phyloP scores from a whole-genome alignment of 352 stramenopile species.

The Pythium aristosporum region DNA sequence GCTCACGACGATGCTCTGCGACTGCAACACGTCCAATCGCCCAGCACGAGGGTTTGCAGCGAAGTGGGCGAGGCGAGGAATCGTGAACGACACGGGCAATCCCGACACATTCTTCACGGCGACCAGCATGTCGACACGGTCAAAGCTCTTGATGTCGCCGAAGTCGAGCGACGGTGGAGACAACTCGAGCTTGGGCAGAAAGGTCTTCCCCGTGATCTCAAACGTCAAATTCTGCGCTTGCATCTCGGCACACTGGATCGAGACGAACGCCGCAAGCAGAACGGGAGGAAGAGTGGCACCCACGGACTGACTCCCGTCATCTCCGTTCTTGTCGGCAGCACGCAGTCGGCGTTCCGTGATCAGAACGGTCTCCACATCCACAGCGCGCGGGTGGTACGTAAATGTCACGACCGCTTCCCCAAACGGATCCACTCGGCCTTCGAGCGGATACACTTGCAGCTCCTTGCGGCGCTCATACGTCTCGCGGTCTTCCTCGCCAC shows the following conservation, averaged over 20 bases:
- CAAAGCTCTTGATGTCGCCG: constrained; percentile 76
- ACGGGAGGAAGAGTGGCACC: constrained; percentile 18
- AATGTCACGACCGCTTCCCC: constrained; percentile 43
- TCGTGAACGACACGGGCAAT: constrained; percentile 59
- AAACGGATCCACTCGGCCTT: constrained; percentile 70
- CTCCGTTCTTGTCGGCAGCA: constrained; percentile 1
- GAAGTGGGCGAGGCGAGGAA: constrained; percentile 82
- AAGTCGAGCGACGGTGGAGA: constrained; percentile 67
- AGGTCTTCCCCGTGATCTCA: constrained; percentile 65
- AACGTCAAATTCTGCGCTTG: constrained; percentile 75
- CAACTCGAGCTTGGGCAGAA: constrained; percentile 49
- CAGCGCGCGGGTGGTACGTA: constrained; percentile 41
- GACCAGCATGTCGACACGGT: constrained; percentile 81
- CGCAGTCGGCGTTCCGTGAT: constrained; percentile 26
- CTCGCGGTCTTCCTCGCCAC: constrained; percentile 59
- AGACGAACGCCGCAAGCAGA: constrained; percentile 63
- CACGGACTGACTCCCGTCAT: background rate
- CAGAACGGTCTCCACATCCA: constrained; percentile 37
- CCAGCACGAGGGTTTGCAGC: constrained; percentile 56
- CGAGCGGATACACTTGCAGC: constrained; percentile 48
- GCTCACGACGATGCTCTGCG: constrained; percentile 86
- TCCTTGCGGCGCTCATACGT: constrained; percentile 69
- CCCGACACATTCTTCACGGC: constrained; percentile 80
- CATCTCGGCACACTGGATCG: constrained; percentile 64
- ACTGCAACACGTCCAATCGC: constrained; percentile 82